Evolutionary conservation across 768 basidiomycete species (phyloP).

Genomic region (Solioccasus polychromus): DNA sequence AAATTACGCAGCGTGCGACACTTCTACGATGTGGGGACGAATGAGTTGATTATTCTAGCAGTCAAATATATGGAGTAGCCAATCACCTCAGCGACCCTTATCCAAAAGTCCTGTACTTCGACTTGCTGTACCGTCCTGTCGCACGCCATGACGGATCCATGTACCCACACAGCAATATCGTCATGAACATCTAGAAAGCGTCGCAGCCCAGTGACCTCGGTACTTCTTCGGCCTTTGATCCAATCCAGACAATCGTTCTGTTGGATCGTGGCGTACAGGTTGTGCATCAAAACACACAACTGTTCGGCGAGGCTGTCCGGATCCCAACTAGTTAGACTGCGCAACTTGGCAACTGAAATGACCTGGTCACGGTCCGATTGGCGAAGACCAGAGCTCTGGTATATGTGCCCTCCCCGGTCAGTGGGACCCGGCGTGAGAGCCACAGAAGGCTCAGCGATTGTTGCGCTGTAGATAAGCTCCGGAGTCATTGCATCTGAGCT

Average conservation of each 20-base stretch:
- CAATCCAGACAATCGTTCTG: conserved; percentile 75
- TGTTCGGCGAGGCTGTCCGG: conserved; percentile 75
- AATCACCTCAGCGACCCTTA: conserved; percentile 70
- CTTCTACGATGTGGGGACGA: no score
- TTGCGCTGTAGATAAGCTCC: conserved; percentile 31
- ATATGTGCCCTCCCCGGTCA: neutral
- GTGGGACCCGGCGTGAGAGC: neutral
- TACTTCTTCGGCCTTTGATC: conserved; percentile 37
- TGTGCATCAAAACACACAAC: conserved; percentile 70
- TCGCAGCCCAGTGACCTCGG: conserved; percentile 42
- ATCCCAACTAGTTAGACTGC: conserved; percentile 47
- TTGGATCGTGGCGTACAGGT: conserved; percentile 65
- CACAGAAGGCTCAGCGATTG: conserved; percentile 23
- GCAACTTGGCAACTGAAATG: neutral
- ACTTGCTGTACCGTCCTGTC: conserved; percentile 52
- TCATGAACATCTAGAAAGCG: conserved; percentile 61
- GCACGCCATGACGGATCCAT: conserved; percentile 53
- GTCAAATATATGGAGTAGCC: no score
- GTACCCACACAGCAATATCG: conserved; percentile 65
- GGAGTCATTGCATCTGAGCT: conserved; percentile 23
- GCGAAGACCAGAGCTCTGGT: conserved; percentile 3
- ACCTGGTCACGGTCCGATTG: neutral
- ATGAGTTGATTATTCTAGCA: no score
- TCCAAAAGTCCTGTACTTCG: conserved; percentile 68
- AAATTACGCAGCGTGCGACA: conserved; percentile 63